Conservation (phyloP, 2,329 filamentous ascomycete species). For the Diaporthe batatas region DNA sequence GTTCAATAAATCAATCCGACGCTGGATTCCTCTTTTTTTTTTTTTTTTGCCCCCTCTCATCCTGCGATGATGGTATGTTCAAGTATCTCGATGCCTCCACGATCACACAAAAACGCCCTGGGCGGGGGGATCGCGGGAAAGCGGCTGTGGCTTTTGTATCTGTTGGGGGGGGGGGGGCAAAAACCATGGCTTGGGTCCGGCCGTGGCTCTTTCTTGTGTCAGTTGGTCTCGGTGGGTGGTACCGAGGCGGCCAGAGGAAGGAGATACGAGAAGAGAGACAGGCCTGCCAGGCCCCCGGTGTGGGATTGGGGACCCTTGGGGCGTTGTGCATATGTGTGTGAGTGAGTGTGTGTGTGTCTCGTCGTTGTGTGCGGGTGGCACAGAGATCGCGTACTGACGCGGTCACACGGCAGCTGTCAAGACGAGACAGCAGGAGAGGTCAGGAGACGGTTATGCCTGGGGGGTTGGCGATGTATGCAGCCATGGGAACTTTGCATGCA, state of each 20-base stretch:
- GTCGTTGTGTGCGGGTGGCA: not conserved
- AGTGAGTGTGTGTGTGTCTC: not conserved
- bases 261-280: conserved; percentile 13
- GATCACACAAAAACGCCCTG: too few relatives aligned
- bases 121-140: not conserved
- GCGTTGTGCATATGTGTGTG: too few relatives aligned
- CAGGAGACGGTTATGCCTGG: not conserved
- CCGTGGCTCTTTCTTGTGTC: too few relatives aligned
- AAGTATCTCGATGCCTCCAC: too few relatives aligned
- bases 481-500: too few relatives aligned
- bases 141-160: conserved; percentile 9
- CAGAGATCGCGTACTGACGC: not conserved
- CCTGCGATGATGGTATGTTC: too few relatives aligned
- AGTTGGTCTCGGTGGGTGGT: conserved; percentile 15
- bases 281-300: not conserved
- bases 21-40: not conserved
- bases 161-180: not conserved
- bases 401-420: conserved; percentile 31
- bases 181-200: too few relatives aligned
- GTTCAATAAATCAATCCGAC: not conserved
- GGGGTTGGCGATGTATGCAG: not conserved
- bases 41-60: too few relatives aligned
- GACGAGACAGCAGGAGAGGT: not conserved
- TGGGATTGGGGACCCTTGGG: not conserved
- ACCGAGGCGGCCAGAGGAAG: not conserved